Evolutionary conservation across 2,329 filamentous ascomycete genomes (phyloP).

Genomic region (Sclerotiophoma versabilis): DNA sequence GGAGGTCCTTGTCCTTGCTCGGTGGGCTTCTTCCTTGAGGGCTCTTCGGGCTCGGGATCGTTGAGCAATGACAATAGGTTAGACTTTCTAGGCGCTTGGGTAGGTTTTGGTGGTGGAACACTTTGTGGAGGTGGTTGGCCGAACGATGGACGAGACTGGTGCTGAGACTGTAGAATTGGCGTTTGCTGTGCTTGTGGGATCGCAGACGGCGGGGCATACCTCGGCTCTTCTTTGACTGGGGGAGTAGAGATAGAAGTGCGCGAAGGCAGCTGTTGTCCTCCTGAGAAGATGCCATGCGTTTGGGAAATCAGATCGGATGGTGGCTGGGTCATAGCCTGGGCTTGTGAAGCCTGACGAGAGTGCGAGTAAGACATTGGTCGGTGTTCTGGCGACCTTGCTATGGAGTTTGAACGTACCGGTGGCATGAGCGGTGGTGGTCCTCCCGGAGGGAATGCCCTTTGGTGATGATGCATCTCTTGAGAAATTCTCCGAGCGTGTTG

Average conservation of each 20-base stretch:
- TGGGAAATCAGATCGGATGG: conserved; percentile 32
- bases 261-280: conserved; percentile 32
- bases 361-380: conserved; percentile 40
- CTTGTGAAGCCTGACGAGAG: conserved; percentile 35
- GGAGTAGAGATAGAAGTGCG: conserved; percentile 38
- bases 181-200: conserved; percentile 29
- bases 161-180: conserved; percentile 29
- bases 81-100: conserved; percentile 45
- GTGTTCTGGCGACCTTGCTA: conserved; percentile 41
- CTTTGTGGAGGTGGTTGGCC: conserved; percentile 29
- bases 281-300: conserved; percentile 23
- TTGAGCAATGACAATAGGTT: conserved; percentile 50
- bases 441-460: conserved; percentile 33
- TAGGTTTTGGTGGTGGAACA: conserved; percentile 34
- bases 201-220: conserved; percentile 33
- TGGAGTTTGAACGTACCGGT: conserved; percentile 36
- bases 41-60: conserved; percentile 47
- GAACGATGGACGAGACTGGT: conserved; percentile 31
- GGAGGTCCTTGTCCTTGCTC: conserved; percentile 41
- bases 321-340: conserved; percentile 32
- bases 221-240: conserved; percentile 45
- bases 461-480: conserved; percentile 38
- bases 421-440: conserved; percentile 29
- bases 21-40: conserved; percentile 42
- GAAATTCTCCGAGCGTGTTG: conserved; percentile 44